Evolutionary conservation across 108 stramenopile species (phyloP).

Genomic region (Skeletonema marinoi): DNA sequence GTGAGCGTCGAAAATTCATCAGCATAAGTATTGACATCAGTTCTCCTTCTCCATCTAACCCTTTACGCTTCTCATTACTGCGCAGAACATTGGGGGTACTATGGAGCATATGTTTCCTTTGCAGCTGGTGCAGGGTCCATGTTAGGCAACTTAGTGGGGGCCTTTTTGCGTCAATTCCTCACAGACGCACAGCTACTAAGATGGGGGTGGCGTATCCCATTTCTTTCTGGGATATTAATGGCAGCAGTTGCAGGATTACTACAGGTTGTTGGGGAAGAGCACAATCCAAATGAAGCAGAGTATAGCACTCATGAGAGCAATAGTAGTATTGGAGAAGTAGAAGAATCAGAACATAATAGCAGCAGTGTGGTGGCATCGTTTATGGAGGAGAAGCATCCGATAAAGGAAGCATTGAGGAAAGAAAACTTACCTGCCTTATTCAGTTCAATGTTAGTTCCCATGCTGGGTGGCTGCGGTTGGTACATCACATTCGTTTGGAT

Average conservation of each 20-base stretch:
- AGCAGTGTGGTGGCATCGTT: neutral
- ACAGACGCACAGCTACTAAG: slow-evolving; percentile 62
- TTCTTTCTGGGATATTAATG: slow-evolving; percentile 69
- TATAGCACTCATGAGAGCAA: slow-evolving; percentile 20
- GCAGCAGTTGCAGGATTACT: slow-evolving; percentile 54
- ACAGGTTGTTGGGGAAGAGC: slow-evolving; percentile 49
- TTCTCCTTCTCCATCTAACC: neutral
- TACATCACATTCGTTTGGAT: slow-evolving; percentile 72
- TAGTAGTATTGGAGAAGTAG: neutral
- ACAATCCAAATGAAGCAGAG: slow-evolving; percentile 49
- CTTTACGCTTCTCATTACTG: neutral
- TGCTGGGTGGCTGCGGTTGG: slow-evolving; percentile 63
- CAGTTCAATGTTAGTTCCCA: slow-evolving; percentile 51
- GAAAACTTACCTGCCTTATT: slow-evolving; percentile 58
- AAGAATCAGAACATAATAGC: neutral
- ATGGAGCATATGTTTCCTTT: slow-evolving; percentile 19
- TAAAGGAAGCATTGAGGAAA: slow-evolving; percentile 50
- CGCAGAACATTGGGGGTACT: neutral
- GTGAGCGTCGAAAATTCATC: slow-evolving; percentile 58
- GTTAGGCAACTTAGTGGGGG: slow-evolving; percentile 63
- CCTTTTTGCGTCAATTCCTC: slow-evolving; percentile 56
- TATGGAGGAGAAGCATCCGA: slow-evolving; percentile 37
- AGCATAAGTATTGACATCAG: slow-evolving; percentile 3
- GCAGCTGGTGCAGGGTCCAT: slow-evolving; percentile 58
- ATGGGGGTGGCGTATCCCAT: slow-evolving; percentile 85